Evolutionary conservation across 495 filamentous ascomycete species (phyloP), one percentile per base, ranked within the genome.

Genomic region (Penicillium angulare): DNA sequence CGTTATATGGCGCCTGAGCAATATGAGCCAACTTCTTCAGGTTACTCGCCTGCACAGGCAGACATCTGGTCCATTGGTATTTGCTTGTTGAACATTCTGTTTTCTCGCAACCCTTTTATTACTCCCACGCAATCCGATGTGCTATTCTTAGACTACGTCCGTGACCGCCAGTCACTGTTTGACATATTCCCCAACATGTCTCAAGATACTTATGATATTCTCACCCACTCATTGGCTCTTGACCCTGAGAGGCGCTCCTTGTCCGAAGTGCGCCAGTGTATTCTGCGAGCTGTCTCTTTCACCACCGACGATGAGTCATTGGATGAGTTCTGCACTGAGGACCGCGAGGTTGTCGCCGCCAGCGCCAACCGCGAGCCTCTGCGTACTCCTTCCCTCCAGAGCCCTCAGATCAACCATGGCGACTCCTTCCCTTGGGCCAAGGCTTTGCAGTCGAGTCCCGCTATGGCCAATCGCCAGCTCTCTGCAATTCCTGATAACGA

Each of bases 1-100:
- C 89, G 93, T 26, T 98, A 98, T 72, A 98, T 98, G 93, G 90
- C 93, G 42, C 93, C 93, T 15, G 93, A 97, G 68, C 93, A 98
- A 61, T 97, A 91, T 56, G 92, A 97, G 56, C 88, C 92, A 18
- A 75, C 83, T 58, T 84, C 84, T 49, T 79, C 76, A 41, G 93
- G 93, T 56, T 97, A 97, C 73, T 92, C 90, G 35, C 91, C 93
- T 24, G 90, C 89, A 43, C 81, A 95, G 70, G 93, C 95, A 16
- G 93, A 98, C 67, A 84, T 96, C 56, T 98, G 93, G 93, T 90
- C 91, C 40, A 85, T 98, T 60, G 93, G 93, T 40, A 88, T 98
- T 69, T 97, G 92, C 65, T 74, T 98, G 48, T 78, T 98, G 59
- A 98, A 98, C 72, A 86, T 98, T 55, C 77, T 98, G 36, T 98